Evolutionary conservation across 805 yeast species (phyloP).

Genomic region (Suhomyces sp.): DNA sequence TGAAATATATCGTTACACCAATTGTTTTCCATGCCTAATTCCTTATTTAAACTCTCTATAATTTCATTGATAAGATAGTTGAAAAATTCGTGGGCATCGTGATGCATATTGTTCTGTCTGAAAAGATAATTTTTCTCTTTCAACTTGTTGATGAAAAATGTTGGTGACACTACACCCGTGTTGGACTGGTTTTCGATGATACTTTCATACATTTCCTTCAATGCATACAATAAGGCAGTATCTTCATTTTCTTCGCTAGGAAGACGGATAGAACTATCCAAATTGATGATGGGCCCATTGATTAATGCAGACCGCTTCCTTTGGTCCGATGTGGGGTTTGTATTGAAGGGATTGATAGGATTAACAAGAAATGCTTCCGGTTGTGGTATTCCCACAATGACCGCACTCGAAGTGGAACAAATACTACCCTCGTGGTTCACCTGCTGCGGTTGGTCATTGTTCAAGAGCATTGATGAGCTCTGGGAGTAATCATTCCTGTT

Average conservation of each 20-base stretch:
- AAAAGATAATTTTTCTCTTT: slow-evolving; percentile 83
- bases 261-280: slow-evolving; percentile 63
- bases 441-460: slow-evolving; percentile 17
- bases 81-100: slow-evolving; percentile 96
- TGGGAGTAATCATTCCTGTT: slow-evolving; percentile 30
- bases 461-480: slow-evolving; percentile 31
- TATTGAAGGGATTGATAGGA: slow-evolving; percentile 40
- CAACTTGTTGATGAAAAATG: slow-evolving; percentile 66
- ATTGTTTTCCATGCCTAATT: slow-evolving; percentile 32
- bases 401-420: slow-evolving; percentile 29
- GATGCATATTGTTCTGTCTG: slow-evolving; percentile 86
- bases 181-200: slow-evolving; percentile 68
- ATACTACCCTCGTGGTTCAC: slow-evolving; percentile 20
- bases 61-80: slow-evolving; percentile 76
- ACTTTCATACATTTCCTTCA: slow-evolving; percentile 83
- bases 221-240: slow-evolving; percentile 47
- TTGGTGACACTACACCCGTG: slow-evolving; percentile 85
- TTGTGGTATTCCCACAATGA: slow-evolving; percentile 41
- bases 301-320: slow-evolving; percentile 75
- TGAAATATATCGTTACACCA: slow-evolving; percentile 75
- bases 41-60: slow-evolving; percentile 55
- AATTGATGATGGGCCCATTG: slow-evolving; percentile 79
- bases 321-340: slow-evolving; percentile 57
- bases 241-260: slow-evolving; percentile 33
- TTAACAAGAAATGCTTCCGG: slow-evolving; percentile 35